These are phyloP conservation scores for Dactylellina parvicollis DNA, from an alignment of 2,329 filamentous ascomycete genomes.

Conservation along the genomic window DNA sequence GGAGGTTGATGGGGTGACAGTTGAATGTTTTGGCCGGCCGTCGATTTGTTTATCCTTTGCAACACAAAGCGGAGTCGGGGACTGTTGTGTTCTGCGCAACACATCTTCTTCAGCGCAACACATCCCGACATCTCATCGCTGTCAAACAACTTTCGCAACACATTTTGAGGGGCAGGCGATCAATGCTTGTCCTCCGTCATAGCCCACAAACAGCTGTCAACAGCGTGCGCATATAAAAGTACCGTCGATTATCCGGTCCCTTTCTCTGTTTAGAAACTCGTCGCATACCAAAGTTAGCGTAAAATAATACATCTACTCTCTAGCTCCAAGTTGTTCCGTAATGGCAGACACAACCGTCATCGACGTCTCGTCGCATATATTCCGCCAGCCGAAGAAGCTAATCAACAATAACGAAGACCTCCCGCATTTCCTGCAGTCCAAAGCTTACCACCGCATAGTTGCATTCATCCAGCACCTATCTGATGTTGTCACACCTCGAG, in stretches of 20 bases:
- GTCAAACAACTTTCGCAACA: too few relatives aligned
- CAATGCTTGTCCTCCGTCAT: conserved; percentile 15
- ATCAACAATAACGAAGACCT: conserved; percentile 90
- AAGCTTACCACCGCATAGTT: conserved; percentile 87
- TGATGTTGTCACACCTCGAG: conserved; percentile 78
- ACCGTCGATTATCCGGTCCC: neutral
- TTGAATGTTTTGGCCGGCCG: neutral
- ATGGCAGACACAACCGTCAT: conserved; percentile 36
- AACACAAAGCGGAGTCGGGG: too few relatives aligned
- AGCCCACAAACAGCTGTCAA: neutral
- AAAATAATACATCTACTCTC: neutral
- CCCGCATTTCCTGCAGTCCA: conserved; percentile 77
- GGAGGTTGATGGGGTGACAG: neutral
- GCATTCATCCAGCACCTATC: conserved; percentile 91
- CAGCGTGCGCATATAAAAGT: too few relatives aligned
- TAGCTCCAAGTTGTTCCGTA: neutral
- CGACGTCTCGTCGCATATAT: conserved; percentile 64
- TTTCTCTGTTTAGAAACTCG: neutral
- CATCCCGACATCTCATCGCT: too few relatives aligned
- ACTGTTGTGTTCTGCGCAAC: neutral
- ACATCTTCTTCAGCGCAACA: too few relatives aligned
- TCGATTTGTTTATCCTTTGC: too few relatives aligned
- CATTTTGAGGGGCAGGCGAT: neutral
- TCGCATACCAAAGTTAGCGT: neutral
- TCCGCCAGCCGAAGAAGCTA: conserved; percentile 76